These are phyloP conservation scores for Colletotrichum eleusines DNA, from an alignment of 2,329 filamentous ascomycete genomes.

Conservation along the genomic window DNA sequence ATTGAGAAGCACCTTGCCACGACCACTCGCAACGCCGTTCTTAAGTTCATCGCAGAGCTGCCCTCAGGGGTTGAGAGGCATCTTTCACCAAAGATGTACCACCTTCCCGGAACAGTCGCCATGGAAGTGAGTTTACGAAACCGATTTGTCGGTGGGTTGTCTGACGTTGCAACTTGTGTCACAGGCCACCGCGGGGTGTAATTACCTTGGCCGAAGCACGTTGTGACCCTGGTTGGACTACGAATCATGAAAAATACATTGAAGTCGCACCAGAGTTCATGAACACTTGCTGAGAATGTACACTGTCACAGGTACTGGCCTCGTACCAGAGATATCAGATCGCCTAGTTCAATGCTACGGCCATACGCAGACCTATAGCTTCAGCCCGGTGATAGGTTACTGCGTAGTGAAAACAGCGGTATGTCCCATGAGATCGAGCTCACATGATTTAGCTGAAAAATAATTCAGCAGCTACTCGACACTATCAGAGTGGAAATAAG, in stretches of 20 bases:
- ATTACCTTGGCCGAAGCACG: constrained; percentile 81
- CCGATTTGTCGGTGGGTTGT: not conserved
- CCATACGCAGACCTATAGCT: constrained; percentile 65
- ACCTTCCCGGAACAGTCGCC: constrained; percentile 94
- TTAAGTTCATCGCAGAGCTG: constrained; percentile 89
- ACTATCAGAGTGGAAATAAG: constrained; percentile 72
- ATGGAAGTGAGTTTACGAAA: constrained; percentile 63
- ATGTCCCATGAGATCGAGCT: not conserved
- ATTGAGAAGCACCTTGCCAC: constrained; percentile 92
- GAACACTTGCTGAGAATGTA: constrained; percentile 99
- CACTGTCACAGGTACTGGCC: constrained; percentile 85
- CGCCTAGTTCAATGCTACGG: constrained; percentile 83
- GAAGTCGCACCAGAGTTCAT: constrained; percentile 87
- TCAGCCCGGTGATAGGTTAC: constrained; percentile 48
- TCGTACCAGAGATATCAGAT: constrained; percentile 96
- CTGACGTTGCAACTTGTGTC: constrained; percentile 43
- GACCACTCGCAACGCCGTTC: constrained; percentile 81
- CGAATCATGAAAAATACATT: constrained; percentile 87
- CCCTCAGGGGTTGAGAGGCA: constrained; percentile 75
- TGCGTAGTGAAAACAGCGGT: constrained; percentile 1
- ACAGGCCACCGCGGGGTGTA: constrained; percentile 78
- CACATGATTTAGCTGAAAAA: too few relatives aligned
- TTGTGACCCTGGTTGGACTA: constrained; percentile 77
- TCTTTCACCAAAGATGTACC: constrained; percentile 93
- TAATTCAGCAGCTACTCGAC: not conserved